Evolutionary conservation across 768 basidiomycete genomes (phyloP).

Genomic region (Clathrus columnatus): DNA sequence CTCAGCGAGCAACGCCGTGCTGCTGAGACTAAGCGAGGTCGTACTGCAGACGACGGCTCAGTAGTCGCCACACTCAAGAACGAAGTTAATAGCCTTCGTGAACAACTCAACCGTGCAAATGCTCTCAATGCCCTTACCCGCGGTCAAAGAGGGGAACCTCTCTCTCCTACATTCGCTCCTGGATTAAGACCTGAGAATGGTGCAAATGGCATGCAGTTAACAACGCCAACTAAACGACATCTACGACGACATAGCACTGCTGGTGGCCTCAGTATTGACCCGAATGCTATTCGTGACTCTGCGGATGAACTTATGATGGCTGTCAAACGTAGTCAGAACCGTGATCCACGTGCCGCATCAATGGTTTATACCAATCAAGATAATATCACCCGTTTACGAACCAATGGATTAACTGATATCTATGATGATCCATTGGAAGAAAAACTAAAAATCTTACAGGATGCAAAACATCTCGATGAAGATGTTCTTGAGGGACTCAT

Average conservation of each 20-base stretch:
- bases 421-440: slow-evolving; percentile 90
- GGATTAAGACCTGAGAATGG: slow-evolving; percentile 50
- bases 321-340: slow-evolving; percentile 59
- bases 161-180: slow-evolving; percentile 83
- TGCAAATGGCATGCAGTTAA: slow-evolving; percentile 22
- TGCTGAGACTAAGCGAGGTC: slow-evolving; percentile 52
- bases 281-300: slow-evolving; percentile 58
- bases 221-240: slow-evolving; percentile 41
- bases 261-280: slow-evolving; percentile 57
- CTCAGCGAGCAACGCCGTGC: slow-evolving; percentile 70
- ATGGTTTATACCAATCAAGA: slow-evolving; percentile 84
- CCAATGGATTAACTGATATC: slow-evolving; percentile 58
- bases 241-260: slow-evolving; percentile 84
- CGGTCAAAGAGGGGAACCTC: slow-evolving; percentile 55
- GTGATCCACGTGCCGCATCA: slow-evolving; percentile 78
- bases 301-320: slow-evolving; percentile 71
- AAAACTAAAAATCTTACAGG: slow-evolving; percentile 89
- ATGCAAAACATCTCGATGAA: slow-evolving; percentile 82
- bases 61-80: slow-evolving; percentile 85
- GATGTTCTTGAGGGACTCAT: slow-evolving; percentile 88
- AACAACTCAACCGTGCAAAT: slow-evolving; percentile 93
- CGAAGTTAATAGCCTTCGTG: slow-evolving; percentile 86
- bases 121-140: slow-evolving; percentile 82
- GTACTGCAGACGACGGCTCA: slow-evolving; percentile 74
- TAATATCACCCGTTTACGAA: slow-evolving; percentile 53